A percentile compares a stretch with the other conserved stretches of the same genome.
Evolutionary conservation across 2,329 filamentous ascomycete species (phyloP).

Genomic region (Aschersonia sp.): DNA sequence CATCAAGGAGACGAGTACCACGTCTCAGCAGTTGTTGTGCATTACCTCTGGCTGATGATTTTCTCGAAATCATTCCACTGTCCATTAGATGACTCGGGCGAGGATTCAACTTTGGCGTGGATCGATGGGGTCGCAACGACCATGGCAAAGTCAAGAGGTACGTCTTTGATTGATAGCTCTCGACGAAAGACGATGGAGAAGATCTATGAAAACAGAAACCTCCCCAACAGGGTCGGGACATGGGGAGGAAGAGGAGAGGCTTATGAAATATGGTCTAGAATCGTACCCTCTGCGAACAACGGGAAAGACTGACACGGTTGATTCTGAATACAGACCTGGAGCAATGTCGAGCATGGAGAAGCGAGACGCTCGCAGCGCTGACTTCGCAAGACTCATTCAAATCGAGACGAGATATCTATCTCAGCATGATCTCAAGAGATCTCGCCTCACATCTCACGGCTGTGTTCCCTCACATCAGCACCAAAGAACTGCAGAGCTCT

Average conservation of each 20-base stretch:
- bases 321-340: constrained; percentile 12
- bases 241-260: no score
- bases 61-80: constrained; percentile 22
- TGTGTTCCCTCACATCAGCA: constrained; percentile 12
- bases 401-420: constrained; percentile 12
- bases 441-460: constrained; percentile 16
- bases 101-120: constrained; percentile 16
- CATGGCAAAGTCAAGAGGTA: constrained; percentile 15
- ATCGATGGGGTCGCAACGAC: constrained; percentile 17
- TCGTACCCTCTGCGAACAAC: no score
- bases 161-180: not conserved
- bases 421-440: constrained; percentile 17
- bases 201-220: no score
- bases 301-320: not conserved
- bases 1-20: constrained; percentile 20
- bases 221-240: no score
- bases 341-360: constrained; percentile 21
- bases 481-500: constrained; percentile 16
- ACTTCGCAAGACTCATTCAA: constrained; percentile 17
- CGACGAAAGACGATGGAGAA: no score
- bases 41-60: constrained; percentile 19
- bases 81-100: constrained; percentile 17
- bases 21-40: constrained; percentile 20
- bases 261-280: no score
- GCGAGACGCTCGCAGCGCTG: constrained; percentile 20